Percentiles rank a stretch among this genome's conserved stretches.
Evolutionary conservation across 78 protist species (phyloP).

Genomic region (Protostelium mycophagum): DNA sequence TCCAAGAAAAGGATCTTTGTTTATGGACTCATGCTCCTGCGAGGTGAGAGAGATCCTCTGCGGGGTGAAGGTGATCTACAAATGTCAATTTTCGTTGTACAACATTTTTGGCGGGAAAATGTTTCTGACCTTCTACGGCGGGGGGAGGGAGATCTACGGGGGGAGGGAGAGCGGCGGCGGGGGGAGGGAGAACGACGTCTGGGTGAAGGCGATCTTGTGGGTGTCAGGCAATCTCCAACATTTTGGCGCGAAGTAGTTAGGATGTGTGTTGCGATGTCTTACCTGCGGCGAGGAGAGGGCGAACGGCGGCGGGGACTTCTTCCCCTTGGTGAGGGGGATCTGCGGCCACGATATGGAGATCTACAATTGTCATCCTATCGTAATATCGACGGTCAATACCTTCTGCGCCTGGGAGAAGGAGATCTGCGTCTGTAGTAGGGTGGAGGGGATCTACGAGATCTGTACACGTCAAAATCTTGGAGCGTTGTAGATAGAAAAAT

Average conservation of each 20-base stretch:
- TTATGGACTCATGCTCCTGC: no score
- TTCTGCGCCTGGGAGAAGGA: background rate
- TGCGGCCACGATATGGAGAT: no score
- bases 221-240: background rate
- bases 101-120: no score
- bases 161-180: background rate
- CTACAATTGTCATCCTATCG: background rate
- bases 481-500: no score
- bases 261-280: no score
- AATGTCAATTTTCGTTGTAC: no score
- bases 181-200: background rate
- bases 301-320: no score
- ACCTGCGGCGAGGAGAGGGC: no score
- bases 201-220: background rate
- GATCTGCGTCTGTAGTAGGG: background rate
- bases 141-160: no score
- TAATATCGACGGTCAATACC: background rate
- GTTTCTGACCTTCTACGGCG: no score
- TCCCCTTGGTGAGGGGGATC: background rate
- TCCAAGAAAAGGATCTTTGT: no score
- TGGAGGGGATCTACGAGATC: background rate
- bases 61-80: background rate
- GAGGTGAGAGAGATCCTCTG: background rate
- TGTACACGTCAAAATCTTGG: background rate
- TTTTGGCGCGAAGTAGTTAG: background rate